Conservation (phyloP, 164 flowering plant genomes). For the Platanus orientalis region DNA sequence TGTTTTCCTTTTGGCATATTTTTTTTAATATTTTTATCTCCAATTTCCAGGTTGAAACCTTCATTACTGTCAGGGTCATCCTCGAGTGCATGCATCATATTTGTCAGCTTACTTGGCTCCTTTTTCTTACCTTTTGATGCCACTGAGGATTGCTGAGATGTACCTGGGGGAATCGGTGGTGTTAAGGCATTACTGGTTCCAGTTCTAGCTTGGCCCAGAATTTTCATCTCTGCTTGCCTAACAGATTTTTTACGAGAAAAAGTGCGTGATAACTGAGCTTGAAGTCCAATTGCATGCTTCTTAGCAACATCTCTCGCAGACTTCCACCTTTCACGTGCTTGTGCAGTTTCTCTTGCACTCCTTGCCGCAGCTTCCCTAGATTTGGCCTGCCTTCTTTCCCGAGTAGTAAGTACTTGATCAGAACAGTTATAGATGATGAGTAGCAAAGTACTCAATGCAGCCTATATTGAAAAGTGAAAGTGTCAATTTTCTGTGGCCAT, state of each 20-base stretch:
- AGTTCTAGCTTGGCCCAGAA: conserved; percentile 30
- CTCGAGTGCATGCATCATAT: conserved; percentile 64
- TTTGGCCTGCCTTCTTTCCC: conserved; percentile 76
- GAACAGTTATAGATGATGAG: conserved; percentile 86
- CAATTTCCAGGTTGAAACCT: conserved; percentile 71
- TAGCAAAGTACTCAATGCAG: conserved; percentile 58
- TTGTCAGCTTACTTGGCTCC: conserved; percentile 55
- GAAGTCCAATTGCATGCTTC: conserved; percentile 67
- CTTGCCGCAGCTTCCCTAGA: conserved; percentile 89
- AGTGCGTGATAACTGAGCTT: conserved; percentile 74
- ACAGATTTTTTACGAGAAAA: conserved; percentile 68
- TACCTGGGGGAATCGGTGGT: conserved; percentile 35
- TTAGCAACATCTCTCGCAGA: conserved; percentile 77
- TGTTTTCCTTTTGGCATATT: conserved; percentile 62
- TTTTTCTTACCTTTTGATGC: conserved; percentile 51
- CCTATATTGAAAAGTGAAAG: conserved; percentile 41
- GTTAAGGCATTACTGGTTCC: conserved; percentile 48
- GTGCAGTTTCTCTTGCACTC: conserved; percentile 87
- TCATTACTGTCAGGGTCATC: conserved; percentile 57
- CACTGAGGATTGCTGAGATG: conserved; percentile 27
- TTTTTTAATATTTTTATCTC: conserved; percentile 66
- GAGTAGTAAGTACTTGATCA: conserved; percentile 84
- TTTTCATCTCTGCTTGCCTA: conserved; percentile 32
- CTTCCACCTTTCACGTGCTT: conserved; percentile 93
- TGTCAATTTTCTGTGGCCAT: conserved; percentile 1